These are phyloP conservation scores for Pseudonitzschia delicatissima DNA, from an alignment of 108 stramenopile species.

Conservation along the genomic window DNA sequence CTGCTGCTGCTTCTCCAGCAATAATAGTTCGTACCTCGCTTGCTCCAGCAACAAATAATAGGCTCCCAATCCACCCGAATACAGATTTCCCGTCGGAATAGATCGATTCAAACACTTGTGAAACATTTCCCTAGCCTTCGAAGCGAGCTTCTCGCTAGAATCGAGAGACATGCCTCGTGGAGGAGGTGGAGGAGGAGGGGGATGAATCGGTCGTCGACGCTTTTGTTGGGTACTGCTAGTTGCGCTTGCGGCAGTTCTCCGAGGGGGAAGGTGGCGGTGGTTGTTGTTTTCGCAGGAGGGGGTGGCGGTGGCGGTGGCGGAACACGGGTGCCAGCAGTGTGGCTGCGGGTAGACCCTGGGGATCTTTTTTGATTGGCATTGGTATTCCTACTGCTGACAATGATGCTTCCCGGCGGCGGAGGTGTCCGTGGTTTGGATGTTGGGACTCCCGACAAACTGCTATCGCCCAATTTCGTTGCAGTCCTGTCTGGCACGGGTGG, in stretches of 20 bases:
- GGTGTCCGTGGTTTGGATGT: no score
- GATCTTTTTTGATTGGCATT: background rate
- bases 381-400: background rate
- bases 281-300: background rate
- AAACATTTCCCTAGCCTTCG: background rate
- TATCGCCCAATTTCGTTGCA: no score
- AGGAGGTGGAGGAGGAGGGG: background rate
- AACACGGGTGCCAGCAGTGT: no score
- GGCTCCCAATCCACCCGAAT: slow-evolving; percentile 21
- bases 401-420: background rate
- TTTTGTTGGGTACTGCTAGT: no score
- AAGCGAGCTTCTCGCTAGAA: background rate
- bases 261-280: no score
- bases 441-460: no score
- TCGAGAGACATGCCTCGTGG: background rate
- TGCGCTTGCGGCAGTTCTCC: no score
- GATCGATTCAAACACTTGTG: background rate
- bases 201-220: no score
- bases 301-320: background rate
- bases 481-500: background rate
- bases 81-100: slow-evolving; percentile 20
- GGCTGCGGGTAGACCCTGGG: background rate
- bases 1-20: background rate
- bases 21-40: background rate
- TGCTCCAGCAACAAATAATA: slow-evolving; percentile 22